Evolutionary conservation across 495 filamentous ascomycete genomes (phyloP).

Genomic region (Xylaria grammica): DNA sequence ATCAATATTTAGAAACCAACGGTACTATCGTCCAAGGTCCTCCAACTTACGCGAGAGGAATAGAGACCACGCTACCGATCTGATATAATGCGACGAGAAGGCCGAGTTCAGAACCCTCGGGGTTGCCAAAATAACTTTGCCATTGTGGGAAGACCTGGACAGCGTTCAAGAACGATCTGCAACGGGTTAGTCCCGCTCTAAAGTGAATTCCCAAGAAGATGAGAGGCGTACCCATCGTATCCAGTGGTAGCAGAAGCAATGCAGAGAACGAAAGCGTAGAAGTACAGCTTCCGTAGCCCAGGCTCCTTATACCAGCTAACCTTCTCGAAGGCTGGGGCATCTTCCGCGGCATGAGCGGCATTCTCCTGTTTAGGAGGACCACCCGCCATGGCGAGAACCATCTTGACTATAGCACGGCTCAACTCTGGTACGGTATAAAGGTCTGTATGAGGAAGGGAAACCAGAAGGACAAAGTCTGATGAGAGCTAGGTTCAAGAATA

Average conservation of each 20-base stretch:
- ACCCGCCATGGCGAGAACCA: slow-evolving; percentile 18
- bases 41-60: slow-evolving; percentile 63
- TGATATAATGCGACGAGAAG: slow-evolving; percentile 72
- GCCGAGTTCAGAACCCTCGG: slow-evolving; percentile 59
- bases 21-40: background rate
- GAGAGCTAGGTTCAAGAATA: background rate
- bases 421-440: background rate
- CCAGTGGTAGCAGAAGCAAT: slow-evolving; percentile 68
- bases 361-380: slow-evolving; percentile 38
- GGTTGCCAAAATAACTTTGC: slow-evolving; percentile 57
- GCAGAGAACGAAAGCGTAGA: slow-evolving; percentile 61
- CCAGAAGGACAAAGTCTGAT: slow-evolving; percentile 7
- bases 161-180: slow-evolving; percentile 60
- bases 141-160: slow-evolving; percentile 59
- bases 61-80: slow-evolving; percentile 66
- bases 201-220: background rate
- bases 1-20: slow-evolving; percentile 27
- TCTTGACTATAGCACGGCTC: slow-evolving; percentile 9
- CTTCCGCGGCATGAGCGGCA: slow-evolving; percentile 48
- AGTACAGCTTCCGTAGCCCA: slow-evolving; percentile 66
- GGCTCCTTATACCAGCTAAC: slow-evolving; percentile 66
- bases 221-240: slow-evolving; percentile 62
- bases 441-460: background rate
- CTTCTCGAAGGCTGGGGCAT: slow-evolving; percentile 62
- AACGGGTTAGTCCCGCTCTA: slow-evolving; percentile 21